Evolutionary conservation across 495 filamentous ascomycete genomes (phyloP).

Genomic region (Trichodelitschia bisporula): DNA sequence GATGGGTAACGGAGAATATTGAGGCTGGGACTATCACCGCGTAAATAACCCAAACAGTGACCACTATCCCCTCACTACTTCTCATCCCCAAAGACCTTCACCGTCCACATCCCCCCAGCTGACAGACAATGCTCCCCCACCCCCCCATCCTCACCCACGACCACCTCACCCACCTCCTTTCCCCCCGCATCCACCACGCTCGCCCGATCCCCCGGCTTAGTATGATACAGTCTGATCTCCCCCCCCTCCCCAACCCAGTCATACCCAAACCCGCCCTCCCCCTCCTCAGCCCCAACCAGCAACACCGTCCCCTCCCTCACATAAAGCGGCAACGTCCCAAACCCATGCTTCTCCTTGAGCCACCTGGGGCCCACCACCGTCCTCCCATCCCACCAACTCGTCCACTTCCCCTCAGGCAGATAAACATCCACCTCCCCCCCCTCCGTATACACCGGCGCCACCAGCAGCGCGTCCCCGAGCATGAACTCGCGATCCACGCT

Average conservation of each 20-base stretch:
- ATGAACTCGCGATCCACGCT: conserved; percentile 13
- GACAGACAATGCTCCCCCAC: too few species aligned
- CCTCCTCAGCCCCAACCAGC: conserved; percentile 9
- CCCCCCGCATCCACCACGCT: conserved; percentile 7
- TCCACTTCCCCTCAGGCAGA: conserved; percentile 46
- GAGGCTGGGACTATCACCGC: too few species aligned
- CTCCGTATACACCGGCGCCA: conserved; percentile 13
- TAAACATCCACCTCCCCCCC: conserved; percentile 44
- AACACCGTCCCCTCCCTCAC: conserved; percentile 10
- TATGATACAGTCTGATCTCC: conserved; percentile 7
- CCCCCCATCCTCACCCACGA: conserved; percentile 5
- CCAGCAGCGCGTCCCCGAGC: conserved; percentile 10
- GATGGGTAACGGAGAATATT: too few species aligned
- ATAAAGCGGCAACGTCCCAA: conserved; percentile 8
- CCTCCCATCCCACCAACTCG: conserved; percentile 55
- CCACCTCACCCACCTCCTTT: conserved; percentile 4
- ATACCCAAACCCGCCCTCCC: conserved; percentile 8
- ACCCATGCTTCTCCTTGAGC: conserved; percentile 10
- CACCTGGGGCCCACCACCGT: conserved; percentile 18
- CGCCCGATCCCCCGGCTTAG: conserved; percentile 7
- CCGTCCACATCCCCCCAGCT: too few species aligned
- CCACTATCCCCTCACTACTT: too few species aligned
- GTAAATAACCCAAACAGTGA: too few species aligned
- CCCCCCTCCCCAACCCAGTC: conserved; percentile 8
- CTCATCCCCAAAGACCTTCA: too few species aligned